Evolutionary conservation across 306 rosid species (phyloP).

Genomic region (Prunus armeniaca): DNA sequence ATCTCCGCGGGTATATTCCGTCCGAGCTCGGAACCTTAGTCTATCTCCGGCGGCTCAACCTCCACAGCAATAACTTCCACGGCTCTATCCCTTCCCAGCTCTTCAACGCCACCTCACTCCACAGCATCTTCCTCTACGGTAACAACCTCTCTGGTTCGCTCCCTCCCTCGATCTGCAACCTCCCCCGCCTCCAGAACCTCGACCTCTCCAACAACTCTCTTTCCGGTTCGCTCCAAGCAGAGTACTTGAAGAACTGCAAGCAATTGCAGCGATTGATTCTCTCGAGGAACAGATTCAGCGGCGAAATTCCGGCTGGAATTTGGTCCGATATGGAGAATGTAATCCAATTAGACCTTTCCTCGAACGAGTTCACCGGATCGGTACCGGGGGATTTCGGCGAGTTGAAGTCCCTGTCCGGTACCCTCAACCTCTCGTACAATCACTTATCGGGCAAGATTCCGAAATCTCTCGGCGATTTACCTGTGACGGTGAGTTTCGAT

Average conservation of each 20-base stretch:
- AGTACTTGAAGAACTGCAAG: slow-evolving; percentile 48
- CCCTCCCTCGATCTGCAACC: slow-evolving; percentile 61
- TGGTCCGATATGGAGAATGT: slow-evolving; percentile 57
- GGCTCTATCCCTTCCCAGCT: slow-evolving; percentile 78
- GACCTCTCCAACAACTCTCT: slow-evolving; percentile 86
- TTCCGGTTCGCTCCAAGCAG: slow-evolving; percentile 49
- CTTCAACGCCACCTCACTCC: slow-evolving; percentile 87
- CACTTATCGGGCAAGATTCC: slow-evolving; percentile 74
- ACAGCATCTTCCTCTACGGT: slow-evolving; percentile 71
- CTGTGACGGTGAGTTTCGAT: slow-evolving; percentile 76
- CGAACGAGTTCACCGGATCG: slow-evolving; percentile 56
- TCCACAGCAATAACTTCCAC: slow-evolving; percentile 64
- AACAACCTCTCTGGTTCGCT: slow-evolving; percentile 84
- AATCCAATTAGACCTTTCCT: slow-evolving; percentile 71
- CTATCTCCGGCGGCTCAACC: slow-evolving; percentile 83
- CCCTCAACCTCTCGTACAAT: slow-evolving; percentile 82
- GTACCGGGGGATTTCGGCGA: slow-evolving; percentile 64
- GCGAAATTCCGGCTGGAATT: slow-evolving; percentile 56
- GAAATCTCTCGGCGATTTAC: slow-evolving; percentile 65
- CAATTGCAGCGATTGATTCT: slow-evolving; percentile 68
- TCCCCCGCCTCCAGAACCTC: slow-evolving; percentile 76
- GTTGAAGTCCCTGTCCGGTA: slow-evolving; percentile 66
- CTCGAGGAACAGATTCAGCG: slow-evolving; percentile 59
- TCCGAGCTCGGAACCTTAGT: slow-evolving; percentile 79
- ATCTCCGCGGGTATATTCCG: slow-evolving; percentile 83